These are phyloP conservation scores for Platanus orientalis DNA, from an alignment of 164 flowering plant genomes.

Conservation along the genomic window DNA sequence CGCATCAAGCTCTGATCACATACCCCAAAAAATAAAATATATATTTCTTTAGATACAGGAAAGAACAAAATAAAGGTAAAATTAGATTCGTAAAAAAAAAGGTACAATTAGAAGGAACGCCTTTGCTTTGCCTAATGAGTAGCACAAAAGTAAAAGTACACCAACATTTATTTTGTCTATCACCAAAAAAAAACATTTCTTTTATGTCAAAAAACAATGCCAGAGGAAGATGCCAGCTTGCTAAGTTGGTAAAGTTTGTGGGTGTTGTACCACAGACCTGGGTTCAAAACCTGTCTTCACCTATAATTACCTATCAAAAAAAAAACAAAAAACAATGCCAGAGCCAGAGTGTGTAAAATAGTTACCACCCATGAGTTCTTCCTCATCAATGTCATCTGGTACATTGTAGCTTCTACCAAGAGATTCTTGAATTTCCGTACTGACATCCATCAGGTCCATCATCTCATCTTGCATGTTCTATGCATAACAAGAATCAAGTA, in stretches of 20 bases:
- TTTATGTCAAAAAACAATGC: neutral
- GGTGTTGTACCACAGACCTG: too few relatives aligned
- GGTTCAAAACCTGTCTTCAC: too few relatives aligned
- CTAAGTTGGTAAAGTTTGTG: too few relatives aligned
- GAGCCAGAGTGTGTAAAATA: neutral
- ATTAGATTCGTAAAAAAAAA: too few relatives aligned
- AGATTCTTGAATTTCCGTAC: constrained; percentile 90
- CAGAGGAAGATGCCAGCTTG: too few relatives aligned
- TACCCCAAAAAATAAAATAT: constrained; percentile 1
- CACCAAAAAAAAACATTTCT: too few relatives aligned
- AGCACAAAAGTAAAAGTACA: neutral
- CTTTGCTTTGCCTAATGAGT: neutral
- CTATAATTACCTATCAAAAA: too few relatives aligned
- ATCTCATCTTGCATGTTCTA: constrained; percentile 98
- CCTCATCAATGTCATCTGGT: constrained; percentile 97
- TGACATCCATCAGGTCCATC: constrained; percentile 97
- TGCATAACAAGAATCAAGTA: constrained; percentile 7
- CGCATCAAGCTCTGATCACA: constrained; percentile 84
- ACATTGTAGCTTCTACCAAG: constrained; percentile 93
- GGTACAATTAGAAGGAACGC: neutral
- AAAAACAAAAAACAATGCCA: neutral
- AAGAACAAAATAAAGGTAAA: too few relatives aligned
- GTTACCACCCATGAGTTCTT: constrained; percentile 97
- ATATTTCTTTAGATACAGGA: too few relatives aligned
- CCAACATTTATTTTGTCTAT: neutral